Conservation (phyloP, 2,329 filamentous ascomycete genomes). For the Neonectria hederae region DNA sequence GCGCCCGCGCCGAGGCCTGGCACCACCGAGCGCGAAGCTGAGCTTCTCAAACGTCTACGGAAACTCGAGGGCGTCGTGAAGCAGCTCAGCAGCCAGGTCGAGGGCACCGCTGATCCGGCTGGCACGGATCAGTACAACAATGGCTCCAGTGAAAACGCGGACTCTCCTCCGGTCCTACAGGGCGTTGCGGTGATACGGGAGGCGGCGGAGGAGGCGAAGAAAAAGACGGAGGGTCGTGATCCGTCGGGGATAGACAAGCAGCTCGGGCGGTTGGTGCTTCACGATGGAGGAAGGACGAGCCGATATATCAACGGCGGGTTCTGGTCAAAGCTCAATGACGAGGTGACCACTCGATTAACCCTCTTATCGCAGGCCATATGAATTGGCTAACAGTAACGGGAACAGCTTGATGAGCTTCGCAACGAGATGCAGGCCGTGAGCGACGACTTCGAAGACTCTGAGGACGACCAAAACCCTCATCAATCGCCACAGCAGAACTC, state of each 20-base stretch:
- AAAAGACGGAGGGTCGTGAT: background rate
- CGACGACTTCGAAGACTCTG: slow-evolving; percentile 18
- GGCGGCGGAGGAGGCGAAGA: background rate
- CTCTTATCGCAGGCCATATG: background rate
- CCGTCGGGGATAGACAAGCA: background rate
- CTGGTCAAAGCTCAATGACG: slow-evolving; percentile 78
- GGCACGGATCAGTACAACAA: too few relatives aligned
- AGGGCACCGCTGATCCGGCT: background rate
- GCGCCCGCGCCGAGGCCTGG: too few relatives aligned
- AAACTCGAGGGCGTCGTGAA: background rate
- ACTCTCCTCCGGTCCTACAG: background rate
- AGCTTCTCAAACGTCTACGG: background rate
- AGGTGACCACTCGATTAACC: slow-evolving; percentile 55
- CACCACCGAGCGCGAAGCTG: background rate
- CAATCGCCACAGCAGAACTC: slow-evolving; percentile 22
- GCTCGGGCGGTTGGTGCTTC: slow-evolving; percentile 71
- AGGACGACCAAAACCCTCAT: slow-evolving; percentile 31
- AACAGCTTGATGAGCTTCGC: slow-evolving; percentile 9
- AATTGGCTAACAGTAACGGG: background rate
- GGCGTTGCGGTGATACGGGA: background rate
- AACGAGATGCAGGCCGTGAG: slow-evolving; percentile 31
- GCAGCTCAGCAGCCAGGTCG: background rate
- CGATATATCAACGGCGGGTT: slow-evolving; percentile 80
- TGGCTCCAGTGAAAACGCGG: background rate
- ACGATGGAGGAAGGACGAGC: slow-evolving; percentile 72